Conservation (phyloP, 2,329 filamentous ascomycete species). For the Curvularia verruculosa region DNA sequence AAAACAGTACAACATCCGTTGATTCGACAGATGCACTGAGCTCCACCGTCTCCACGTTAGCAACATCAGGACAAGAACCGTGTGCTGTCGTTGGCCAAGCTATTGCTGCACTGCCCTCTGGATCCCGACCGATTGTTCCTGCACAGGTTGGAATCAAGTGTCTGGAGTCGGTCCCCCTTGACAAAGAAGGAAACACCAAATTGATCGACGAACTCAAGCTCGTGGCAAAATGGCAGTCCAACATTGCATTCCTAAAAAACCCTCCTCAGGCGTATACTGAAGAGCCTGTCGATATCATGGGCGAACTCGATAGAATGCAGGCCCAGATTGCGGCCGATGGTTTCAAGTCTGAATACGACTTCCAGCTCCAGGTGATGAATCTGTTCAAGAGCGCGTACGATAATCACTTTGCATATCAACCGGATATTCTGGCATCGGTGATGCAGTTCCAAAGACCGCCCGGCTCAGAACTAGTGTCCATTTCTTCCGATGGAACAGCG, state of each 20-base stretch:
- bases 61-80: constrained; percentile 35
- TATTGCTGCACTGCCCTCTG: constrained; percentile 33
- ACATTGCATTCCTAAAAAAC: constrained; percentile 48
- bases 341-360: constrained; percentile 51
- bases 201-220: constrained; percentile 45
- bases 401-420: constrained; percentile 49
- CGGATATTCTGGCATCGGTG: constrained; percentile 46
- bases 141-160: constrained; percentile 45
- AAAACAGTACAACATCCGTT: constrained; percentile 18
- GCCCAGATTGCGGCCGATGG: constrained; percentile 34
- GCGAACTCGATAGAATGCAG: constrained; percentile 45
- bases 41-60: constrained; percentile 22
- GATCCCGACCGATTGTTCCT: constrained; percentile 38
- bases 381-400: constrained; percentile 49
- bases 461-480: constrained; percentile 40
- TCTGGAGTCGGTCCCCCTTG: constrained; percentile 47
- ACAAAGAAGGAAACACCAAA: constrained; percentile 39
- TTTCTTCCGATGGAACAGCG: constrained; percentile 46
- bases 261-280: constrained; percentile 48
- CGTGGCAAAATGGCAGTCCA: constrained; percentile 49
- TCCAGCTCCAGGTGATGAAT: constrained; percentile 46
- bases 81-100: constrained; percentile 41
- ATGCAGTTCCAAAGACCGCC: constrained; percentile 47
- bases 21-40: constrained; percentile 23
- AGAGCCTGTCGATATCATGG: constrained; percentile 48